Percentiles rank a stretch among this genome's conserved stretches.
Conservation (phyloP, 306 rosid species). For the Citrullus mucosospermus region DNA sequence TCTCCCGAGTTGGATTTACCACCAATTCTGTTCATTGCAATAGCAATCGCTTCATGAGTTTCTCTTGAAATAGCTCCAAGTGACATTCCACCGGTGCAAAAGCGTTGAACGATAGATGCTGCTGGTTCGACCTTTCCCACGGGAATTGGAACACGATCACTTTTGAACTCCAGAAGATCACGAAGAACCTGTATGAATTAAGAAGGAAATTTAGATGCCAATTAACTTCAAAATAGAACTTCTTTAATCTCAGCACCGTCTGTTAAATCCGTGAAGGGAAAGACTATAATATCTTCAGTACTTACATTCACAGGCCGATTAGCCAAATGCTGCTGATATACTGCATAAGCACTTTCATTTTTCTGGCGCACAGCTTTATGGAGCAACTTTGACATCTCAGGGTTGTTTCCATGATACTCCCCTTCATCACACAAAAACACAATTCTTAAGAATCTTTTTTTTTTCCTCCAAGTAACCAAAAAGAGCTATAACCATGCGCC, state of each 20-base stretch:
- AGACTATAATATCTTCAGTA: conserved; percentile 3
- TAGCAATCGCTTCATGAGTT: conserved; percentile 96
- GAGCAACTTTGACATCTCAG: conserved; percentile 99
- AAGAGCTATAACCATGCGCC: not conserved
- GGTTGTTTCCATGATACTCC: conserved; percentile 97
- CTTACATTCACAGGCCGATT: conserved; percentile 94
- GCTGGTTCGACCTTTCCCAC: conserved; percentile 98
- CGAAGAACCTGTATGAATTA: conserved; percentile 67
- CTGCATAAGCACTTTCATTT: conserved; percentile 84
- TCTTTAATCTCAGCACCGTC: not conserved
- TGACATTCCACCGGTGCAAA: conserved; percentile 99
- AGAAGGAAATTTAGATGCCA: not conserved
- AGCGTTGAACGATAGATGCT: conserved; percentile 73
- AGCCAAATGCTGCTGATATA: conserved; percentile 97
- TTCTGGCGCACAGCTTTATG: conserved; percentile 99
- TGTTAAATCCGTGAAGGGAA: not conserved
- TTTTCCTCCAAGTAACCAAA: not conserved
- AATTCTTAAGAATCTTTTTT: not conserved
- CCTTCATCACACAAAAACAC: conserved; percentile 32
- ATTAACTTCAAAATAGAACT: not conserved
- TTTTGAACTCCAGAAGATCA: conserved; percentile 90
- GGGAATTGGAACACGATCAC: conserved; percentile 77
- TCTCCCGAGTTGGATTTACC: conserved; percentile 98
- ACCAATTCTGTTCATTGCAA: conserved; percentile 97
- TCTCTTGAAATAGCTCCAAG: conserved; percentile 99